A percentile compares a stretch with the other conserved stretches of the same genome.
phyloP scores from a whole-genome alignment of 2,329 filamentous ascomycete species.

The Pestalotiopsis sp. region DNA sequence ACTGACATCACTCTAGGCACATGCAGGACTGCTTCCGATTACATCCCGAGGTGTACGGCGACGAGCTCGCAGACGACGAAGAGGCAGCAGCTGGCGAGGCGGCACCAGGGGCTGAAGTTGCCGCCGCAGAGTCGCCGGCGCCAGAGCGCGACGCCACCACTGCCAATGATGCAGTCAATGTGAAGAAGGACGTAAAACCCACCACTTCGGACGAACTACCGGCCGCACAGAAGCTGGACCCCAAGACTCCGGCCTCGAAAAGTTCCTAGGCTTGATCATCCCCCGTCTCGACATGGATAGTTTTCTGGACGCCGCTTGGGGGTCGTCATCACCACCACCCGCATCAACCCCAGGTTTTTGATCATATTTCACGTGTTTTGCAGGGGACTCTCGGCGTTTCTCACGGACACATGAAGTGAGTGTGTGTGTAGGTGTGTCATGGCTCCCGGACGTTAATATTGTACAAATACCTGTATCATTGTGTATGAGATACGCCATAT shows the following conservation, averaged over 20 bases:
- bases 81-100: constrained; percentile 27
- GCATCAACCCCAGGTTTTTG: constrained; percentile 2
- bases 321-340: neutral
- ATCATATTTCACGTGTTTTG: constrained; percentile 1
- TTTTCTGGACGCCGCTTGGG: neutral
- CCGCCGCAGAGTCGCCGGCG: constrained; percentile 21
- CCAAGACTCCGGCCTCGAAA: neutral
- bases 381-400: neutral
- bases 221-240: neutral
- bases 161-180: neutral
- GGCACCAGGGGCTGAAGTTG: constrained; percentile 26
- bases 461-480: constrained; percentile 11
- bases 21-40: constrained; percentile 98
- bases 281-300: neutral
- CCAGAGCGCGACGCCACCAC: constrained; percentile 22
- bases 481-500: constrained; percentile 13
- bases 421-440: neutral
- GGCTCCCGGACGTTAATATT: constrained; percentile 10
- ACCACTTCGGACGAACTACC: neutral
- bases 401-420: neutral
- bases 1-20: constrained; percentile 55
- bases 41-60: constrained; percentile 91
- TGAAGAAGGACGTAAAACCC: neutral
- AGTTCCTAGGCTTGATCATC: neutral
- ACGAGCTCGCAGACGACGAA: constrained; percentile 75